Percentiles rank a stretch among this genome's conserved stretches.
Evolutionary conservation across 495 filamentous ascomycete species (phyloP).

Genomic region (Aspergillus haitiensis): DNA sequence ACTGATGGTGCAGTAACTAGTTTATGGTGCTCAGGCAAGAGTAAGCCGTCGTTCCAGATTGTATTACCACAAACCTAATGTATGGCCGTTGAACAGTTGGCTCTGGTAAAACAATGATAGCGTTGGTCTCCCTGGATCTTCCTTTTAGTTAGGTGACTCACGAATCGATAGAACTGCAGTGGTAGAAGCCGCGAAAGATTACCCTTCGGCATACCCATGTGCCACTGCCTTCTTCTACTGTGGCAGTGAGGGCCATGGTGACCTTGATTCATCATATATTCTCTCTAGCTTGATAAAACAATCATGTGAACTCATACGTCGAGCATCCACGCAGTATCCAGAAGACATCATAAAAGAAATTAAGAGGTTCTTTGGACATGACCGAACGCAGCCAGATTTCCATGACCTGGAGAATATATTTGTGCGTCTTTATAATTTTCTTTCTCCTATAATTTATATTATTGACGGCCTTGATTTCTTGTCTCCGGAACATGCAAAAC

Average conservation of each 20-base stretch:
- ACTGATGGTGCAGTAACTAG: constrained; percentile 12
- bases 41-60: too few species aligned
- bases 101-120: constrained; percentile 31
- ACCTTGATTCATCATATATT: constrained; percentile 10
- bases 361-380: constrained; percentile 9
- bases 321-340: constrained; percentile 3
- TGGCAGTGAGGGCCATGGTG: constrained; percentile 8
- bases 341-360: neutral
- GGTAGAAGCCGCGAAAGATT: too few species aligned
- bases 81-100: too few species aligned
- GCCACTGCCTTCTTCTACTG: constrained; percentile 17
- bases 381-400: constrained; percentile 21
- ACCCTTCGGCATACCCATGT: neutral
- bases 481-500: constrained; percentile 14
- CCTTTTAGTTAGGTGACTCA: too few species aligned
- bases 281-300: constrained; percentile 24
- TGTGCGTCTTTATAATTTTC: constrained; percentile 9
- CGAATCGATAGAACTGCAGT: constrained; percentile 19
- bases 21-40: constrained; percentile 33
- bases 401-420: constrained; percentile 25
- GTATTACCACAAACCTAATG: too few species aligned
- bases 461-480: constrained; percentile 23
- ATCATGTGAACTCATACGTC: constrained; percentile 13
- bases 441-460: constrained; percentile 18
- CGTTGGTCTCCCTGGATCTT: constrained; percentile 18